Evolutionary conservation across 495 filamentous ascomycete genomes (phyloP), one percentile per base, ranked within the genome.

Genomic region (Neurospora hispaniola): DNA sequence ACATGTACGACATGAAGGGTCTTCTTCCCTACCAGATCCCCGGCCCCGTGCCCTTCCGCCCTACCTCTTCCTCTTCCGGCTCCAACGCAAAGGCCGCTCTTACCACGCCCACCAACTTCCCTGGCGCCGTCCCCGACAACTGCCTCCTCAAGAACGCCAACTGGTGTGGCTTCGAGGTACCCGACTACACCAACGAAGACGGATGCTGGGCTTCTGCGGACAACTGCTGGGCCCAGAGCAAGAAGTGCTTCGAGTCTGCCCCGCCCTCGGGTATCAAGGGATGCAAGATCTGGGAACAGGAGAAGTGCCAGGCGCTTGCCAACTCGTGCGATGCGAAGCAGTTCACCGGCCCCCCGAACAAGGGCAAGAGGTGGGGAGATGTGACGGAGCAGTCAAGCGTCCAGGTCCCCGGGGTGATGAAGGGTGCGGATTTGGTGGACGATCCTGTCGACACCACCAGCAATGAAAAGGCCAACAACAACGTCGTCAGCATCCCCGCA

Each of bases 91-190:
- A 71, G 42, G 75, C 74, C 39, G 74, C 70, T 10, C 69, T 41
- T 5, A 76, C 75, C n/a, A 82, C 69, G 5, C 69, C 41, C 4
- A 77, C 75, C 16, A 82, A 85, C 69, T 77, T 74, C n/a, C 71
- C 82, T 12, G 86, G 85, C 43, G 76, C 80, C 14, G 82, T 88
- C 54, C 89, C 89, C 0, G 69, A 76, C 0, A 78, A 80, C 66
- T 92, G 88, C 78, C 81, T 91, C 41, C 78, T 90, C 69, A 85
- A 87, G 73, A 92, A 91, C 76, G 90, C 82, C 44, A 92, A 93
- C 80, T 94, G 91, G 91, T 92, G 90, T 78, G 89, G 85, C 42
- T 75, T 84, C 27, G 86, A 91, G 74, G 81, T 92, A 0, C 79
- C 87, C 0, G 72, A 71, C 10, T 93, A 90, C 78, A 80, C 78